phyloP scores from a whole-genome alignment of 108 stramenopile species.

The Chaetoceros tenuissimus region DNA sequence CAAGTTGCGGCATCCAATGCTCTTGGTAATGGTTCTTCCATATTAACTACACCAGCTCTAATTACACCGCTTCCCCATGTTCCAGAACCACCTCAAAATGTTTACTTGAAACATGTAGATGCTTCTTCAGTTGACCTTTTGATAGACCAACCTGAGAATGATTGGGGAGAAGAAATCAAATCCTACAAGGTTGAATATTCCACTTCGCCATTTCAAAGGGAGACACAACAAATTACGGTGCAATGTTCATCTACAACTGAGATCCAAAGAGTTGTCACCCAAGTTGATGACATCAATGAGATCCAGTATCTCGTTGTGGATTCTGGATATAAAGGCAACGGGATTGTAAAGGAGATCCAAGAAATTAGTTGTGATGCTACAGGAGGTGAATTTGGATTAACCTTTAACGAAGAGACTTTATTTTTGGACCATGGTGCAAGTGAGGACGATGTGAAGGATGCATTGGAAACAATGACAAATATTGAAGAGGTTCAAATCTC shows the following conservation, averaged over 20 bases:
- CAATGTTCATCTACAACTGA: slow-evolving; percentile 26
- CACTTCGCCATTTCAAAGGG: slow-evolving; percentile 43
- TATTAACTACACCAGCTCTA: slow-evolving; percentile 44
- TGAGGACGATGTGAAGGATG: slow-evolving; percentile 29
- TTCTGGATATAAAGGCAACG: slow-evolving; percentile 28
- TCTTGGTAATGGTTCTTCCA: slow-evolving; percentile 44
- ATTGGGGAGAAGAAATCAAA: slow-evolving; percentile 48
- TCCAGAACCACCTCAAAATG: slow-evolving; percentile 43
- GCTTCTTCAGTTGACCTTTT: slow-evolving; percentile 34
- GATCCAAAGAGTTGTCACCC: slow-evolving; percentile 38
- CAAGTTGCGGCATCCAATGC: slow-evolving; percentile 57
- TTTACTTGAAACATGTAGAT: slow-evolving; percentile 39
- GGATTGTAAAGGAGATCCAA: slow-evolving; percentile 26
- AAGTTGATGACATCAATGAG: slow-evolving; percentile 33
- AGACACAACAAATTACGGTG: slow-evolving; percentile 34
- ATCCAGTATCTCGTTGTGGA: slow-evolving; percentile 50
- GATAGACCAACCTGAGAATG: slow-evolving; percentile 40
- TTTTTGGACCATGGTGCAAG: slow-evolving; percentile 46
- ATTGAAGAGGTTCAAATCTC: slow-evolving; percentile 39
- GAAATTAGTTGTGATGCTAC: slow-evolving; percentile 60
- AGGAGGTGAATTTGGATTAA: slow-evolving; percentile 57
- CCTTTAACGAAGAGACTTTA: slow-evolving; percentile 42
- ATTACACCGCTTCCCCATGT: slow-evolving; percentile 51
- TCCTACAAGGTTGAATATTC: slow-evolving; percentile 68
- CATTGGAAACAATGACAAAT: slow-evolving; percentile 41